phyloP scores from a whole-genome alignment of 2,329 filamentous ascomycete species.

The Dactylellina parvicollis region DNA sequence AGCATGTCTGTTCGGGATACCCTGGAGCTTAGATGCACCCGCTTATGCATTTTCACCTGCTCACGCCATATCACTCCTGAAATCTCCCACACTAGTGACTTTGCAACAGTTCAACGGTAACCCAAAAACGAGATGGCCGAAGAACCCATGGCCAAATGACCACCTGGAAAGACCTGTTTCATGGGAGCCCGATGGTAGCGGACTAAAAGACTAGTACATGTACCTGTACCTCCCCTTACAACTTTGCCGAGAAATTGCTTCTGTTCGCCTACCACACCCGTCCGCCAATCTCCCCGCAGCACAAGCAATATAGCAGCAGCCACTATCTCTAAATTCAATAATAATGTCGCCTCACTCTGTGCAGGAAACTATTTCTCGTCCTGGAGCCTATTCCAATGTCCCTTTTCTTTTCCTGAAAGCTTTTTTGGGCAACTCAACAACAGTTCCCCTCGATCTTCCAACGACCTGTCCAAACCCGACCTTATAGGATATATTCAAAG shows the following conservation, averaged over 20 bases:
- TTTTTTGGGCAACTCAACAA: conserved; percentile 49
- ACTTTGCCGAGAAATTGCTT: conserved; percentile 55
- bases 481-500: conserved; percentile 41
- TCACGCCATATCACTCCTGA: conserved; percentile 54
- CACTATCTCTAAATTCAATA: conserved; percentile 55
- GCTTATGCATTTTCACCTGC: conserved; percentile 54
- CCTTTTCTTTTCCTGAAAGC: conserved; percentile 46
- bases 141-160: conserved; percentile 54
- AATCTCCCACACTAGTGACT: conserved; percentile 55
- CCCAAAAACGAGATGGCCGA: conserved; percentile 53
- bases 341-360: conserved; percentile 54
- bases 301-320: conserved; percentile 55
- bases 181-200: conserved; percentile 54
- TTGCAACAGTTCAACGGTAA: conserved; percentile 54
- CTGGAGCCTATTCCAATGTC: conserved; percentile 52
- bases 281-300: conserved; percentile 54
- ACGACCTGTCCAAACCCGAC: conserved; percentile 26
- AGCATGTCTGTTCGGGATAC: conserved; percentile 52
- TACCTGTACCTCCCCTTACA: conserved; percentile 55
- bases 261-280: conserved; percentile 55
- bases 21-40: conserved; percentile 54
- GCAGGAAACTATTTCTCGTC: conserved; percentile 49
- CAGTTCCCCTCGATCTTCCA: conserved; percentile 24
- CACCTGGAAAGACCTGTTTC: conserved; percentile 55
- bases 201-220: conserved; percentile 55